Percentiles rank a stretch among this genome's conserved stretches.
These are phyloP conservation scores for Crithidia mellificae DNA, from an alignment of 208 protist genomes.

Conservation along the genomic window DNA sequence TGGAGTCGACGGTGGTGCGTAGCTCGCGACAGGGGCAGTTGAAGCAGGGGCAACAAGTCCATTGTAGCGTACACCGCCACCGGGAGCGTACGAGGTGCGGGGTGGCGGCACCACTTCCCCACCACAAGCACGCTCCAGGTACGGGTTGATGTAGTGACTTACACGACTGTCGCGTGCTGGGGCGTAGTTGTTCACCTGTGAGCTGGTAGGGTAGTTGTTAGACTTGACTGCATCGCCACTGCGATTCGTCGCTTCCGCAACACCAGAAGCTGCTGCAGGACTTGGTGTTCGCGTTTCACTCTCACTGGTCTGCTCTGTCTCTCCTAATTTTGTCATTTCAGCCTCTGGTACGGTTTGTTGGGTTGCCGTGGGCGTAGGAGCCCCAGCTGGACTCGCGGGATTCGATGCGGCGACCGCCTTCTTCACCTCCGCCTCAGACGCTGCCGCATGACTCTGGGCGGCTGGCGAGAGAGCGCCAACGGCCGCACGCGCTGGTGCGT, in stretches of 20 bases:
- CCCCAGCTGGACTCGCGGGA: no score
- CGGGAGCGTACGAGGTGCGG: conserved; percentile 32
- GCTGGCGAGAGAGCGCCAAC: neutral
- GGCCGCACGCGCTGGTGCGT: neutral
- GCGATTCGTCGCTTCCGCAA: neutral
- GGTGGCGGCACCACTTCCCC: conserved; percentile 21
- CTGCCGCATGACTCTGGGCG: neutral
- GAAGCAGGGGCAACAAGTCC: conserved; percentile 1
- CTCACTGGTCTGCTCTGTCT: no score
- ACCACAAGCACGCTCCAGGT: conserved; percentile 5
- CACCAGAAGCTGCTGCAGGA: no score
- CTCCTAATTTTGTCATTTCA: no score
- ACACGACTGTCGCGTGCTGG: neutral
- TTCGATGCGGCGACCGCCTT: no score
- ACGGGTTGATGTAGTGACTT: conserved; percentile 14
- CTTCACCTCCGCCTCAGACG: no score
- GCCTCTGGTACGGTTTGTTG: no score
- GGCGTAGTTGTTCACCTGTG: neutral
- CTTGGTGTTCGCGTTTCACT: no score
- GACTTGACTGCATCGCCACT: neutral
- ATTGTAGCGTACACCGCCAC: conserved; percentile 27
- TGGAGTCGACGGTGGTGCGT: no score
- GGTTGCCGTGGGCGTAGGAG: no score
- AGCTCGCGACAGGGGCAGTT: no score
- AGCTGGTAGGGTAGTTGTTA: no score